A percentile compares a stretch with the other conserved stretches of the same genome.
Evolutionary conservation across 2,329 filamentous ascomycete species (phyloP).

Genomic region (Penicillium digitatum): DNA sequence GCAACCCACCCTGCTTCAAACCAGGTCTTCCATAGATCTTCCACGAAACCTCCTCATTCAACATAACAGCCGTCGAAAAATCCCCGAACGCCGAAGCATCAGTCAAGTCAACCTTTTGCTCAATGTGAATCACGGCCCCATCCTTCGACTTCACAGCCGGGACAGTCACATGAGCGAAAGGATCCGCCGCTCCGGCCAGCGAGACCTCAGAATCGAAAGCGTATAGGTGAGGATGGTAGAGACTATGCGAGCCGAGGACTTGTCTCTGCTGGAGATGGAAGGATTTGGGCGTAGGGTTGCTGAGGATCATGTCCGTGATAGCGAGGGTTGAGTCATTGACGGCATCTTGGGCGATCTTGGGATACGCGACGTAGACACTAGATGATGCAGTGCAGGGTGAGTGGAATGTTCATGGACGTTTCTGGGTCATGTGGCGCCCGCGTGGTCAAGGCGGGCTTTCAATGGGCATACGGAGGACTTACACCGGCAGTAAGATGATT

Average conservation of each 20-base stretch:
- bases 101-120: slow-evolving; percentile 45
- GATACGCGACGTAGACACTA: slow-evolving; percentile 58
- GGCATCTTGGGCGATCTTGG: slow-evolving; percentile 53
- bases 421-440: neutral
- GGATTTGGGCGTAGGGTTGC: slow-evolving; percentile 47
- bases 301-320: slow-evolving; percentile 51
- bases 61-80: slow-evolving; percentile 50
- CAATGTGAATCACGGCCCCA: slow-evolving; percentile 41
- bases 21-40: slow-evolving; percentile 51
- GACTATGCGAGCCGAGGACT: slow-evolving; percentile 47
- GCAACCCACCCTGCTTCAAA: slow-evolving; percentile 51
- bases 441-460: neutral
- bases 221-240: slow-evolving; percentile 53
- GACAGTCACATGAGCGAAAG: slow-evolving; percentile 47
- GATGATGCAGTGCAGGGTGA: neutral
- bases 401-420: neutral
- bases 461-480: slow-evolving; percentile 32
- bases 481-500: slow-evolving; percentile 55
- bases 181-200: slow-evolving; percentile 39
- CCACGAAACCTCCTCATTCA: slow-evolving; percentile 48
- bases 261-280: slow-evolving; percentile 50
- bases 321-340: slow-evolving; percentile 52
- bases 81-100: slow-evolving; percentile 46
- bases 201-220: slow-evolving; percentile 52
- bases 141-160: slow-evolving; percentile 45